Evolutionary conservation across 1,284 basidiomycete species (phyloP), one percentile per base, ranked within the genome.

Genomic region (Apiotrichum sp.): DNA sequence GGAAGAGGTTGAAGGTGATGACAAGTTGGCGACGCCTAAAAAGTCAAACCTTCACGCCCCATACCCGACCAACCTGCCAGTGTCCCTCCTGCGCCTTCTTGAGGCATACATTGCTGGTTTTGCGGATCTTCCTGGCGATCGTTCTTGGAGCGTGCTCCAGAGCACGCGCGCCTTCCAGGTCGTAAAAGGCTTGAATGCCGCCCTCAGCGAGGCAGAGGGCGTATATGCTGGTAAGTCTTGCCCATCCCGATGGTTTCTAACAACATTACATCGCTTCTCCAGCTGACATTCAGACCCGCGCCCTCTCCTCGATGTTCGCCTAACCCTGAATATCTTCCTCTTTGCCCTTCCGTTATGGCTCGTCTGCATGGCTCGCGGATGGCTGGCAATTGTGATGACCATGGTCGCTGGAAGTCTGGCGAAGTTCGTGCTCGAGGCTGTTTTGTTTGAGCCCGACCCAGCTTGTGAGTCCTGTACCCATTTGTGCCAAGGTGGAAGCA

Each of bases 21-120:
- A 42, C 48, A 42, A 42, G 32, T 22, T 31, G 22, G 10, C 13
- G 6, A 47, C 47, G 11, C 56, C 54, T 7, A 57, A 63, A n/a
- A 72, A 68, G 57, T 69, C 66, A 7, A 75, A 72, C 58, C 55
- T 75, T 13, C 61, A 68, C 48, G 58, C 62, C 7, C 70, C 72
- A 6, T 63, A 69, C 53, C 73, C 74, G 5, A 58, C 68, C 9
- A 75, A 75, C 57, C 55, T 77, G 32, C 72, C 74, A 2, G 61
- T 75, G 8, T 64, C 70, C 2, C 56, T 77, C 14, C 62, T 77
- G 14, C 65, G 68, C 40, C 57, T 77, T 6, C 69, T 74, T 56
- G 75, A 77, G 50, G 65, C 63, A 41, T 76, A 76, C 57, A 65
- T 74, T 35, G 53, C 67, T 2, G 72, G 71, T 13, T 52, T 75